These are phyloP conservation scores for Sungouiella blattae DNA, from an alignment of 805 yeast genomes.

Conservation along the genomic window DNA sequence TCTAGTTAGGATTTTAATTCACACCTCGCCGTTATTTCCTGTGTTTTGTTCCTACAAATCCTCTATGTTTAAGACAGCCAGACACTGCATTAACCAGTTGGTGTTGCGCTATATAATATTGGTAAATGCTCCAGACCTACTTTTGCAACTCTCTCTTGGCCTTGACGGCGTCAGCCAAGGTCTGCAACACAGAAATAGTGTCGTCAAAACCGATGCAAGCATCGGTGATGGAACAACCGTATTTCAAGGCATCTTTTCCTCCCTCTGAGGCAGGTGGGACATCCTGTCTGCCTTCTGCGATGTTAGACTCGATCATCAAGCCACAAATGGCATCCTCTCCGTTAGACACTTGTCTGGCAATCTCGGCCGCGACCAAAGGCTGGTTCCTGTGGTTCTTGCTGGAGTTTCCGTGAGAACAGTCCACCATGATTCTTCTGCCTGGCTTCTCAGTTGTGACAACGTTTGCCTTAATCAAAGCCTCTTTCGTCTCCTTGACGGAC, in stretches of 20 bases:
- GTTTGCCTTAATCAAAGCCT: constrained; percentile 47
- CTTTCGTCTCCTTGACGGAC: constrained; percentile 73
- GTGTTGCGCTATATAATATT: no score
- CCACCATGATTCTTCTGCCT: constrained; percentile 73
- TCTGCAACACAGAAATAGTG: constrained; percentile 75
- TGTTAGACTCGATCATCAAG: constrained; percentile 92
- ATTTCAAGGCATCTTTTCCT: constrained; percentile 57
- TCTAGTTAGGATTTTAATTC: no score
- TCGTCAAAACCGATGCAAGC: constrained; percentile 93
- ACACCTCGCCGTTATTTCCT: no score
- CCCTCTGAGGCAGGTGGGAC: constrained; percentile 56
- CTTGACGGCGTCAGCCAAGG: constrained; percentile 79
- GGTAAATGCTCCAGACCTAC: no score
- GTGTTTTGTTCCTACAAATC: no score
- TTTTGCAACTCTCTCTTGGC: constrained; percentile 60
- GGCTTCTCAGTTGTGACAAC: constrained; percentile 44
- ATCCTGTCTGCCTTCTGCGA: constrained; percentile 87
- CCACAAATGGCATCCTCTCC: constrained; percentile 87
- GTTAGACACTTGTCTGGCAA: constrained; percentile 73
- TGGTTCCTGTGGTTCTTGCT: constrained; percentile 92
- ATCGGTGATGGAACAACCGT: constrained; percentile 96
- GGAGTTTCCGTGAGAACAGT: constrained; percentile 97
- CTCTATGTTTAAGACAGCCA: no score
- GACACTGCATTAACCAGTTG: no score
- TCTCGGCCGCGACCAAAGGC: constrained; percentile 82